Evolutionary conservation across 2,329 filamentous ascomycete genomes (phyloP).

Genomic region (Colletotrichum noveboracense): DNA sequence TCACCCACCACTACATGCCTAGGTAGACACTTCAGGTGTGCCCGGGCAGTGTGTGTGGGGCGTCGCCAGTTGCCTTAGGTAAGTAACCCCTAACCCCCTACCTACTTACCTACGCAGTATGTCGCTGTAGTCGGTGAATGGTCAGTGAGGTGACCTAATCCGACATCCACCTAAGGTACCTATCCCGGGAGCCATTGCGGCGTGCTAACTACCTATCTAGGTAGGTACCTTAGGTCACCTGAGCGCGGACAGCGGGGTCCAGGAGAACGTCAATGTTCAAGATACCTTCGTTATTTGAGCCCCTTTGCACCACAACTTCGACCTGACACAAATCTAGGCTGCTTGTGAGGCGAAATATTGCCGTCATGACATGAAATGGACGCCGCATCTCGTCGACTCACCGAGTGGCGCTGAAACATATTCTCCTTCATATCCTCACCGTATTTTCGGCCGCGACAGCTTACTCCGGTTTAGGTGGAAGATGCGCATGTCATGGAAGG

Average conservation of each 20-base stretch:
- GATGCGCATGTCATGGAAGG: neutral
- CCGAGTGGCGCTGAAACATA: neutral
- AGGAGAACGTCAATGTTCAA: neutral
- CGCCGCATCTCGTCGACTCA: neutral
- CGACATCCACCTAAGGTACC: too few relatives aligned
- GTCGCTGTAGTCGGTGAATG: neutral
- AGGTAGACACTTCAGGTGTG: neutral
- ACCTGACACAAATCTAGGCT: neutral
- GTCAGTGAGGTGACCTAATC: neutral
- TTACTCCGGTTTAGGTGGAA: neutral
- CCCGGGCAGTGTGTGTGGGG: neutral
- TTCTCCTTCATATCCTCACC: neutral
- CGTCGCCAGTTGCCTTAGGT: neutral
- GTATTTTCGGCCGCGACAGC: neutral
- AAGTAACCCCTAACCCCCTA: neutral
- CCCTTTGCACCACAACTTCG: neutral
- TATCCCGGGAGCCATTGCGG: too few relatives aligned
- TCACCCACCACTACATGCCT: neutral
- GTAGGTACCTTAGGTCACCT: neutral
- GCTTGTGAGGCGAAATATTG: neutral
- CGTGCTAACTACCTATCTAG: too few relatives aligned
- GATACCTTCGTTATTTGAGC: neutral
- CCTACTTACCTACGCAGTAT: neutral
- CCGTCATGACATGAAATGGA: neutral
- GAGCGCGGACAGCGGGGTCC: neutral